Conservation (phyloP, 805 yeast species). For the Myxozyma neotropica region DNA sequence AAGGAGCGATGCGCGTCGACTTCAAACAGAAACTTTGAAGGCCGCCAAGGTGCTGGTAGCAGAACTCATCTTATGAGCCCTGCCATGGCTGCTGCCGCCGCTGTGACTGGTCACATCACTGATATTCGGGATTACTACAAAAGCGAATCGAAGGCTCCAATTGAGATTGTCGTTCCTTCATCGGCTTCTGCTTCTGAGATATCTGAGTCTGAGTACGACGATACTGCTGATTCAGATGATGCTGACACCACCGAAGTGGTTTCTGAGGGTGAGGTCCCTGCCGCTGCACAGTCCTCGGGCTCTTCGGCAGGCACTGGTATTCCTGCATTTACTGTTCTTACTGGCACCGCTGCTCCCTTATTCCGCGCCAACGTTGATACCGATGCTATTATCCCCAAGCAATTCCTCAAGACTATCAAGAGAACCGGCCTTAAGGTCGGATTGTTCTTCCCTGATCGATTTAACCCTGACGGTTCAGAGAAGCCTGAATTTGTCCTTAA, state of each 20-base stretch:
- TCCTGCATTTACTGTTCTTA: constrained; percentile 72
- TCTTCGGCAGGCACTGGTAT: constrained; percentile 53
- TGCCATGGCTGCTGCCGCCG: constrained; percentile 99
- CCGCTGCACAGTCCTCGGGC: constrained; percentile 39
- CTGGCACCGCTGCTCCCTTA: constrained; percentile 91
- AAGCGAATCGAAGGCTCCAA: constrained; percentile 61
- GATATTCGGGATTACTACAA: constrained; percentile 81
- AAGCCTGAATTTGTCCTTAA: constrained; percentile 77
- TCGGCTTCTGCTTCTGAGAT: constrained; percentile 43
- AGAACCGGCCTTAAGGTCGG: constrained; percentile 91
- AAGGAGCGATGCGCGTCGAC: constrained; percentile 98
- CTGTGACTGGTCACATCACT: constrained; percentile 82
- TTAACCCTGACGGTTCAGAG: constrained; percentile 55
- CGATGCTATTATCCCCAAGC: constrained; percentile 98
- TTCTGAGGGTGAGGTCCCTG: constrained; percentile 30
- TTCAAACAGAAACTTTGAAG: constrained; percentile 97
- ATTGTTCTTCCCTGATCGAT: constrained; percentile 88
- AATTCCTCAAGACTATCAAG: constrained; percentile 95
- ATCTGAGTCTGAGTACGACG: constrained; percentile 42
- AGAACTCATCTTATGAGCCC: constrained; percentile 98
- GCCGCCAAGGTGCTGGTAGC: constrained; percentile 96
- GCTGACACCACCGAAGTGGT: constrained; percentile 60
- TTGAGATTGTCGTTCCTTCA: constrained; percentile 46
- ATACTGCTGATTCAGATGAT: constrained; percentile 60
- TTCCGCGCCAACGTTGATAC: constrained; percentile 96